A percentile compares a stretch with the other conserved stretches of the same genome.
These are phyloP conservation scores for Penicillium sp. DNA, from an alignment of 2,329 filamentous ascomycete species.

Conservation along the genomic window DNA sequence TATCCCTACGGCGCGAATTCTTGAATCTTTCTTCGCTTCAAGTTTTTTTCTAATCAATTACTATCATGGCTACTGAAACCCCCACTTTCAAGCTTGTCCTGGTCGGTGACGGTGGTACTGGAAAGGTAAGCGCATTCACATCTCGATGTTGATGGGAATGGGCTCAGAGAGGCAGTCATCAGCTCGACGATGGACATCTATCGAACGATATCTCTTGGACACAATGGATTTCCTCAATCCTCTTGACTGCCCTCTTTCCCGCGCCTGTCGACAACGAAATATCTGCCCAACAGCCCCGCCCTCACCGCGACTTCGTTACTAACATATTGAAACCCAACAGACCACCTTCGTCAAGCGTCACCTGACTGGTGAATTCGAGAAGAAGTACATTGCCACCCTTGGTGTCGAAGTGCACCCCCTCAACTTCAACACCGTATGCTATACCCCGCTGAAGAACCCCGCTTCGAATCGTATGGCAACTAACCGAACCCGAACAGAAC, in stretches of 20 bases:
- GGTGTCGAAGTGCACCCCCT: slow-evolving; percentile 99
- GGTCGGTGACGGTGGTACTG: slow-evolving; percentile 98
- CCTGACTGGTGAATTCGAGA: slow-evolving; percentile 99
- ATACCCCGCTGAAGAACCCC: slow-evolving; percentile 51
- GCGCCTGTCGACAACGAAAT: slow-evolving; percentile 29
- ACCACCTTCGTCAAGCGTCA: slow-evolving; percentile 99
- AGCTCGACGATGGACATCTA: neutral
- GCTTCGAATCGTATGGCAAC: slow-evolving; percentile 26
- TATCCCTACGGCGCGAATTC: slow-evolving; percentile 23
- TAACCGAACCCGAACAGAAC: slow-evolving; percentile 58
- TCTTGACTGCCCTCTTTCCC: slow-evolving; percentile 17
- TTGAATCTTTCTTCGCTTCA: slow-evolving; percentile 11
- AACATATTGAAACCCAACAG: slow-evolving; percentile 48
- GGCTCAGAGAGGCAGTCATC: slow-evolving; percentile 5
- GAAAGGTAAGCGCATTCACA: slow-evolving; percentile 69
- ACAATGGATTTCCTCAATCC: neutral
- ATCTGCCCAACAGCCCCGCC: slow-evolving; percentile 24
- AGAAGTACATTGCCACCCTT: slow-evolving; percentile 99
- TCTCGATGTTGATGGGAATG: slow-evolving; percentile 2
- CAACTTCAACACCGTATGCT: slow-evolving; percentile 95
- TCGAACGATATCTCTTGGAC: neutral
- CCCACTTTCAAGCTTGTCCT: slow-evolving; percentile 99
- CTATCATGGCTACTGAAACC: slow-evolving; percentile 59
- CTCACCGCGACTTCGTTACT: slow-evolving; percentile 22
- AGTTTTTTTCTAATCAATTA: slow-evolving; percentile 15